A percentile compares a stretch with the other conserved stretches of the same genome.
Evolutionary conservation across 371 early-diverging fungal species (phyloP).

Genomic region (Mucor irregularis): DNA sequence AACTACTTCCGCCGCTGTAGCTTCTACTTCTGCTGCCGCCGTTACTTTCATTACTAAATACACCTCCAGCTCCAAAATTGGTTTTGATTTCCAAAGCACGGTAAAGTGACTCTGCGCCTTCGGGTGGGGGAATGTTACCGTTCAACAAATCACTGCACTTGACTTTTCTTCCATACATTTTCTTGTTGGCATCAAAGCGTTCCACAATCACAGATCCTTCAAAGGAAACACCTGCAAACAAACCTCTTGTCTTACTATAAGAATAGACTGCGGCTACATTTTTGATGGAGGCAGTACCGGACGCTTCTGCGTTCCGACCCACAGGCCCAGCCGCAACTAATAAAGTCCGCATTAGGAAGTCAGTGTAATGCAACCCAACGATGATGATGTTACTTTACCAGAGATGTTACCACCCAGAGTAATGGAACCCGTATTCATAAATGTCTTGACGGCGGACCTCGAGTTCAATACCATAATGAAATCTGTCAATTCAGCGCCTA

Average conservation of each 20-base stretch:
- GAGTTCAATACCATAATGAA: conserved; percentile 81
- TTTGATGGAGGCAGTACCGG: conserved; percentile 56
- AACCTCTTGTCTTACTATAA: conserved; percentile 76
- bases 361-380: neutral
- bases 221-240: conserved; percentile 83
- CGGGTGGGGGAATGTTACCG: conserved; percentile 73
- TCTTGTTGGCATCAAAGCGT: conserved; percentile 86
- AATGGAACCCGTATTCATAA: conserved; percentile 69
- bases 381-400: conserved; percentile 7
- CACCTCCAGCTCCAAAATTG: neutral
- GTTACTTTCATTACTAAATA: conserved; percentile 3
- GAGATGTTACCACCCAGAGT: conserved; percentile 71
- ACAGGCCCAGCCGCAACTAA: conserved; percentile 78
- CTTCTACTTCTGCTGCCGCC: neutral
- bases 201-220: conserved; percentile 90
- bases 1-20: neutral
- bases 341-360: too few species aligned
- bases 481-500: conserved; percentile 77
- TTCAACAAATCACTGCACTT: conserved; percentile 74
- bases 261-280: conserved; percentile 57
- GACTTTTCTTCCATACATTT: conserved; percentile 75
- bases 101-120: conserved; percentile 77
- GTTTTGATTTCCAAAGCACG: conserved; percentile 49
- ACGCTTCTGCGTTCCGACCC: conserved; percentile 78
- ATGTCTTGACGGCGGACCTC: conserved; percentile 76